Base-by-base conservation (phyloP, 306 rosid genomes). In the Lathyrus sativus region DNA sequence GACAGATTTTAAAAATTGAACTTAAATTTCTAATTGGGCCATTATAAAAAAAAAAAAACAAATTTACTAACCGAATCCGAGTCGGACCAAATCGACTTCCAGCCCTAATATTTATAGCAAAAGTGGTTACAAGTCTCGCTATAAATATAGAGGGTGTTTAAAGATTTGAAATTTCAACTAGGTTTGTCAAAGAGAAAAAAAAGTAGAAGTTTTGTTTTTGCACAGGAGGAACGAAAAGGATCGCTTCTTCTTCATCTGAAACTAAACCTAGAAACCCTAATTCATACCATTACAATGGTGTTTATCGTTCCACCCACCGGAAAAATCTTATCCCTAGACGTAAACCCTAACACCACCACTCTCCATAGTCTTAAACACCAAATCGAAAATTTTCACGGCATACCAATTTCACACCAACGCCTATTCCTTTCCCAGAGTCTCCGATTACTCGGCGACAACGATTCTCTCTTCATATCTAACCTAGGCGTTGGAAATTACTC, bases 341-440 rank as follows among this genome's bases (percentile, higher is more conserved):
- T n/a, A n/a, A n/a, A n/a, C n/a, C n/a, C n/a, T 6, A 62, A 65
- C n/a, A 62, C 88, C 64, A 84, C 96, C 65, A 78, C 93, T 24
- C 87, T 91, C 74, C 66, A 45, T 9, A 41, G 15, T 65, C 78
- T 91, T 15, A 85, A 88, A 79, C 78, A 42, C 18, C 76, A 83
- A 10, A 82, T 91, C 62, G 79, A 86, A 48, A 71, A 82, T 48
- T 57, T 38, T 38, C 73, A 81, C 76, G 67, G 72, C 59, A 72
- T 87, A 5, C 89, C 96, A 11, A 22, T 79, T 4, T 56, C 81
- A 5, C 73, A 78, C 0, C 97, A 85, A 64, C 93, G 93, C 11
- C 60, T 91, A 2, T 88, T 83, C 73, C 71, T 85, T 22, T 90
- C 95, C 1, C 89, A 84, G 6, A 84, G 79, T 68, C 87, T 76